Percentiles rank a stretch among this genome's conserved stretches.
Evolutionary conservation across 2,329 filamentous ascomycete species (phyloP).

Genomic region (Colletotrichum graminicola): DNA sequence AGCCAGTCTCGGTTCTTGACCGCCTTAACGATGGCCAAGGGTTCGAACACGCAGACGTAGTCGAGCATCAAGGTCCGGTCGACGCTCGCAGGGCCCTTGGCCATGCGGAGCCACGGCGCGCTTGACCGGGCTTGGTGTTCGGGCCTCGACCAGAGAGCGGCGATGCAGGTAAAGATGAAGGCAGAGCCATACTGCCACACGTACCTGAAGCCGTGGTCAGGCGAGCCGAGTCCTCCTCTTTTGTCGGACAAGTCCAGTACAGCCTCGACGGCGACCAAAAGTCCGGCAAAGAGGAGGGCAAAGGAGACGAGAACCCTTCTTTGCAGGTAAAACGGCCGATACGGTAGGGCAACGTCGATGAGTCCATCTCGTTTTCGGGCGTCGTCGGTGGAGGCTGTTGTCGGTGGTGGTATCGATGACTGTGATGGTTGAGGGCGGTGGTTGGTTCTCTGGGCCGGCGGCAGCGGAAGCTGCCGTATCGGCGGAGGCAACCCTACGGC

Average conservation of each 20-base stretch:
- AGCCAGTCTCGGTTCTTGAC: constrained; percentile 51
- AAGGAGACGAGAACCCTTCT: constrained; percentile 50
- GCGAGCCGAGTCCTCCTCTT: constrained; percentile 48
- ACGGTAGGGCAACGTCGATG: constrained; percentile 49
- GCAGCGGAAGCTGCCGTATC: background rate
- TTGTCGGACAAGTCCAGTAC: constrained; percentile 49
- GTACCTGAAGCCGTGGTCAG: constrained; percentile 48
- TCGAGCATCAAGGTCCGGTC: constrained; percentile 54
- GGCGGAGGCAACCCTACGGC: constrained; percentile 10
- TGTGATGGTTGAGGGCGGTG: constrained; percentile 7
- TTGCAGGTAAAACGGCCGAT: constrained; percentile 53
- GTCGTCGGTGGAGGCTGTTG: background rate
- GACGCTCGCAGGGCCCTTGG: constrained; percentile 47
- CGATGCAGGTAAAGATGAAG: constrained; percentile 50
- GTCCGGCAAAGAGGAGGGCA: constrained; percentile 46
- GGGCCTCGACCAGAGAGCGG: constrained; percentile 52
- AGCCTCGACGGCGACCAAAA: constrained; percentile 49
- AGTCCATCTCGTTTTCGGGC: constrained; percentile 40
- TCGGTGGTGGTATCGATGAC: constrained; percentile 1
- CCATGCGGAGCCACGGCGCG: constrained; percentile 55
- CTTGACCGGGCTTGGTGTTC: constrained; percentile 55
- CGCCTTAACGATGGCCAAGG: constrained; percentile 47
- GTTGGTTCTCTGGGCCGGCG: background rate
- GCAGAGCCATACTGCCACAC: constrained; percentile 54
- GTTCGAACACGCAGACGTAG: constrained; percentile 50